Evolutionary conservation across 306 rosid genomes (phyloP), one percentile per base, ranked within the genome.

Genomic region (Inga oerstediana): DNA sequence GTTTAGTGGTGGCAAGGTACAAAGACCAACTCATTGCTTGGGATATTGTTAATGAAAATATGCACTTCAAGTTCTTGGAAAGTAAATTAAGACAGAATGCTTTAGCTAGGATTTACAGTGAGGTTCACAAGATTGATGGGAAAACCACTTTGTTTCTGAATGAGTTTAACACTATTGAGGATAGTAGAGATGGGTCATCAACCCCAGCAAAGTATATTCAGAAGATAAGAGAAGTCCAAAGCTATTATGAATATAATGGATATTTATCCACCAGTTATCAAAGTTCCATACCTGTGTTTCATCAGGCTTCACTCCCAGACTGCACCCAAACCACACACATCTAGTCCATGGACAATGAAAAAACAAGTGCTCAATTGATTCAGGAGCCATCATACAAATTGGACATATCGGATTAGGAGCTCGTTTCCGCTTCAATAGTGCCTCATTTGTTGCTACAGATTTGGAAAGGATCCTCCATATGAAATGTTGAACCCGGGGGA

Each of bases 41-140:
- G 98, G 98, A 95, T 80, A 97, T 93, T 79, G 91, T 85, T 0
- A 95, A 95, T 74, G 98, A 95, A 61, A 88, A 93, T 77, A 17
- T 95, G 51, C 98, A 93, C 75, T 77, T 82, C 20, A 39, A 80
- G 2, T 93, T 89, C 84, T 92, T 91, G 4, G 95, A 93, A 79
- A 30, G 51, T 14, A 88, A 71, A 75, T 83, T 88, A 46, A 91
- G 94, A 69, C 2, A 0, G 6, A 2, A 2, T 24, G 85, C 93
- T 75, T 91, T 94, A 8, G 79, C 84, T 2, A 4, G 20, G 34
- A 54, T 88, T 6, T 91, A 88, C 68, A 89, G 73, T 16, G 70
- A 64, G 84, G 97, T 85, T 75, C 84, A 87, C 8, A 24, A 20
- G 7, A 84, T 86, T 51, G 98, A 92, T 73, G 48, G 68, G 41